phyloP scores from a whole-genome alignment of 208 protist species.

The Leishmania guyanensis region DNA sequence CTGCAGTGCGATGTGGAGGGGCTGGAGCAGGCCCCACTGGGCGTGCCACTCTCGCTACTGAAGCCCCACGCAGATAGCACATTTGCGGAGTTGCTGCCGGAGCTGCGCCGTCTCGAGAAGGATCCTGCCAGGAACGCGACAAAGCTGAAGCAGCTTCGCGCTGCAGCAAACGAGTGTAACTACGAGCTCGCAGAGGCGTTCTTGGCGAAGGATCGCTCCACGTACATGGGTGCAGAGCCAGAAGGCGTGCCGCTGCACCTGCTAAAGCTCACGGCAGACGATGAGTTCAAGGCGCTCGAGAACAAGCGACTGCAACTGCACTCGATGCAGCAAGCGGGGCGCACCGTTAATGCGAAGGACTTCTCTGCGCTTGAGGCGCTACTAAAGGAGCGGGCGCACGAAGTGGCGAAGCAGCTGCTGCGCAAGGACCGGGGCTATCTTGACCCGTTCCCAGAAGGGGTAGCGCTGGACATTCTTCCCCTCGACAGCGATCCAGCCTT shows the following conservation, averaged over 20 bases:
- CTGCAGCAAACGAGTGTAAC: slow-evolving; percentile 46
- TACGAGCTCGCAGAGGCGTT: slow-evolving; percentile 60
- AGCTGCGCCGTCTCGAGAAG: slow-evolving; percentile 67
- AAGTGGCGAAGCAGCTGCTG: slow-evolving; percentile 60
- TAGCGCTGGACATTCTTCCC: slow-evolving; percentile 56
- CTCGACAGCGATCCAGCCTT: slow-evolving; percentile 67
- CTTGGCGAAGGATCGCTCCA: slow-evolving; percentile 51
- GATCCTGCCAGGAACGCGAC: slow-evolving; percentile 58
- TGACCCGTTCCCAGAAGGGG: slow-evolving; percentile 60
- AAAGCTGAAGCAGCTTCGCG: slow-evolving; percentile 45
- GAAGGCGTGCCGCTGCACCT: slow-evolving; percentile 50
- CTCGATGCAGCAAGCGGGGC: slow-evolving; percentile 32
- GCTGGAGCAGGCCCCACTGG: slow-evolving; percentile 52
- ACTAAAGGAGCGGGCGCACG: slow-evolving; percentile 54
- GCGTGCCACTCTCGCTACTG: slow-evolving; percentile 74
- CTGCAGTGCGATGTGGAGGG: slow-evolving; percentile 51
- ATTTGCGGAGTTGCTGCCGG: slow-evolving; percentile 54
- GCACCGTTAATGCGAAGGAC: slow-evolving; percentile 25
- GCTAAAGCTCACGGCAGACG: slow-evolving; percentile 57
- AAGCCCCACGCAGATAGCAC: slow-evolving; percentile 54
- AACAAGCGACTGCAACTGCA: slow-evolving; percentile 42
- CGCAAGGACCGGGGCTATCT: slow-evolving; percentile 64
- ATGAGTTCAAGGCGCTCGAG: slow-evolving; percentile 66
- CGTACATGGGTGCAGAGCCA: slow-evolving; percentile 63
- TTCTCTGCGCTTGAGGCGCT: slow-evolving; percentile 49